phyloP scores from a whole-genome alignment of 1,284 basidiomycete genomes.

The Fomitopsis pinicola region DNA sequence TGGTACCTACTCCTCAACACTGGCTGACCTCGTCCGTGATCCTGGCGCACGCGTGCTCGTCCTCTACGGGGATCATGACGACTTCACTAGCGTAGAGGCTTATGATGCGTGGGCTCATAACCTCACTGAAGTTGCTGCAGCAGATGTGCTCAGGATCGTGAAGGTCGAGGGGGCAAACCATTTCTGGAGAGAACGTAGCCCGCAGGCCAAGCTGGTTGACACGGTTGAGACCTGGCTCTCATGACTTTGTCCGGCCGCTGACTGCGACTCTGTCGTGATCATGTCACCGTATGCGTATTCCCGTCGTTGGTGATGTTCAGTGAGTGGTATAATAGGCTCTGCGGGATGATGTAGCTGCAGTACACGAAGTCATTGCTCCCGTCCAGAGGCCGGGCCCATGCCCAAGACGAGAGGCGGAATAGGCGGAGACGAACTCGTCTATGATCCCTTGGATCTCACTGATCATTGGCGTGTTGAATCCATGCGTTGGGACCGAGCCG shows the following conservation, averaged over 20 bases:
- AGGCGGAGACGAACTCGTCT: too few relatives aligned
- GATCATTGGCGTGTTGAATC: too few relatives aligned
- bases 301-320: too few relatives aligned
- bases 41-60: conserved; percentile 50
- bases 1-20: conserved; percentile 42
- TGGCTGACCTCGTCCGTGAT: conserved; percentile 44
- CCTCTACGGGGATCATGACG: conserved; percentile 64
- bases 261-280: neutral
- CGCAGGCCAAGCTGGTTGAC: neutral
- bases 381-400: too few relatives aligned
- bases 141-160: neutral
- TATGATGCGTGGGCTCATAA: conserved; percentile 54
- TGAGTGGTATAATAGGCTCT: too few relatives aligned
- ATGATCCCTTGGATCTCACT: too few relatives aligned
- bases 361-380: too few relatives aligned
- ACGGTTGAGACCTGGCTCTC: neutral
- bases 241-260: neutral
- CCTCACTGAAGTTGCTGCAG: conserved; percentile 23
- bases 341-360: too few relatives aligned
- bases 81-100: conserved; percentile 56
- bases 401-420: too few relatives aligned
- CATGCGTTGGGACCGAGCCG: too few relatives aligned
- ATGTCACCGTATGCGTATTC: too few relatives aligned
- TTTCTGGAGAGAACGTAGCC: neutral
- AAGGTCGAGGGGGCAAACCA: neutral